Evolutionary conservation across 2,329 filamentous ascomycete species (phyloP), one percentile per base, ranked within the genome.

Genomic region (Botrytis pseudocinerea): DNA sequence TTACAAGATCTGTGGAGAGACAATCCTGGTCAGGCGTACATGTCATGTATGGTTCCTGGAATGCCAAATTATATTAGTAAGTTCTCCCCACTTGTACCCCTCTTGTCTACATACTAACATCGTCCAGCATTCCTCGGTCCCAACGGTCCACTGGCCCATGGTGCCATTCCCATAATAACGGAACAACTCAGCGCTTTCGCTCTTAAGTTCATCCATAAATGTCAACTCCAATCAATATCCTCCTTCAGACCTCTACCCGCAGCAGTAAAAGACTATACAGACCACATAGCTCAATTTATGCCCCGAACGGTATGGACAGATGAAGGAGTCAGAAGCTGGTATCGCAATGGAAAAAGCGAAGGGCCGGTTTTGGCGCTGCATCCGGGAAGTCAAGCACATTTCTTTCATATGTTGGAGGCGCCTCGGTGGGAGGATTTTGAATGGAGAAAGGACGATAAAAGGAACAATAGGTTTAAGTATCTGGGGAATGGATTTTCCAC

Each of bases 131-230:
- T 79, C 28, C 76, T 80, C 54, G 80, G 80, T 1, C 80, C 80
- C 2, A 81, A 81, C 44, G 76, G 75, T 3, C 77, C 78, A 5
- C 74, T 81, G 66, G 79, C 78, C 9, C 79, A 81, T 57, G 80
- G 80, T 44, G 78, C 76, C 35, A 74, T 81, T 35, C 74, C 80
- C 25, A 77, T 79, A n/a, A 83, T 83, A 5, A 84, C 85, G 71
- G 84, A 87, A 8, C 80, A 82, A 7, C 83, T 86, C 59, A 78
- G 82, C 14, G 85, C 87, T 75, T 87, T 87, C 76, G 80, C 86
- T 60, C 79, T 85, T n/a, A 82, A 83, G 75, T 83, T 87, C 18
- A 86, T 85, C 76, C 77, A 80, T 0, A 83, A 84, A 57, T 85
- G 83, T 9, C 77, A 78, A 64, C 62, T 62, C 51, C 84, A 86